Evolutionary conservation across 164 flowering plant species (phyloP), one percentile per base, ranked within the genome.

Genomic region (Dillenia suffruticosa): DNA sequence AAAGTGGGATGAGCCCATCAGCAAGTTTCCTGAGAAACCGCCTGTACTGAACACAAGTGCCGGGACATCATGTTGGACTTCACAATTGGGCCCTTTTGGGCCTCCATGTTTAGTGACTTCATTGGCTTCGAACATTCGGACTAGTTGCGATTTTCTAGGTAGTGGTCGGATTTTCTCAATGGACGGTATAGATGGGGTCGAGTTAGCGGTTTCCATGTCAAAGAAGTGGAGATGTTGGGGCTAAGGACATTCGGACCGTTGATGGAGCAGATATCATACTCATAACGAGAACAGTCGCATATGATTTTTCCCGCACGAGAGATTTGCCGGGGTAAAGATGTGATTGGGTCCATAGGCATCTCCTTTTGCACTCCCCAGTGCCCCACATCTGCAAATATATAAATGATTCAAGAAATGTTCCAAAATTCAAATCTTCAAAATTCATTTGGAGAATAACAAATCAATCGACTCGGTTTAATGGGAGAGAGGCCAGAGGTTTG

Each of bases 21-120:
- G 58, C 58, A 52, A 57, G 19, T 67, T 62, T 9, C 70, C 70
- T 1, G 63, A 53, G 44, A 49, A 63, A 10, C 70, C 70, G 1
- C 63, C 74, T 1, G 55, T 63, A 5, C 67, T 62, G 46, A 71
- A 66, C 14, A 62, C 63, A 12, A 66, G 44, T 17, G 56, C 70
- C 0, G 70, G 67, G n/a, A 61, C 55, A 7, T 26, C 24, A 22
- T 60, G 63, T 14, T 2, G 8, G 9, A 49, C 19, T 11, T 12
- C 13, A 46, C 10, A 32, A 16, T 15, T 19, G 2, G 59, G 59
- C 14, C 59, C 51, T 16, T 32, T 10, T 45, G 51, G 46, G 40
- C 40, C 40, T 10, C 56, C 56, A 19, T 45, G n/a, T 16, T 12
- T 46, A 46, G 61, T 58, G 24, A 58, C 9, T 15, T 44, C 50